Base-by-base conservation (phyloP, 345 rosid species). In the Eutrema japonicum region DNA sequence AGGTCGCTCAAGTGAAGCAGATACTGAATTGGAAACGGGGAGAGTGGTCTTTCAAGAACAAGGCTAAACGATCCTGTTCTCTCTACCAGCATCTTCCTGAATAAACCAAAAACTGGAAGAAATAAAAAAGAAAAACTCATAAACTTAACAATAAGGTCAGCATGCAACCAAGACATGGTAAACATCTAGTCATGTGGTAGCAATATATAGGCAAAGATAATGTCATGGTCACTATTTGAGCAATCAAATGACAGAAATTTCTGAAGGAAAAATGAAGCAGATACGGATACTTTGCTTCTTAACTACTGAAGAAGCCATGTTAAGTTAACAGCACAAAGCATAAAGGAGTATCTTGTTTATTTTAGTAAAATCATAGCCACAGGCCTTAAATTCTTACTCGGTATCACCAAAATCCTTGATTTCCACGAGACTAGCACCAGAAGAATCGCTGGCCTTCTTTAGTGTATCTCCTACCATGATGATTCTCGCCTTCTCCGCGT, bases 401-500 rank as follows among this genome's bases (percentile, higher is more conserved):
- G 91, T 76, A 70, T 88, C 97, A 47, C 87, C 84, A 48, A 77
- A 63, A 79, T 89, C 92, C 38, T 66, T 85, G 60, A 91, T 82
- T 65, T 82, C 86, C 36, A 75, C 53, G 76, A 88, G 82, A 49
- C 59, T 55, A 32, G 79, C 92, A 29, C 71, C 86, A 14, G 94
- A 86, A 9, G 87, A 79, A 76, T 83, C 85, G 10, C 84, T 75
- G 3, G 85, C 89, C 81, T 83, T 91, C 79, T 89, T 93, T 66
- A 91, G 76, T 8, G 92, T 70, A 60, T 93, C 98, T 47, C 98
- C 98, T 1, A 91, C 97, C 96, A 93, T 88, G 33, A 93, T 76
- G 51, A 93, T 86, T 67, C 94, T 89, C 67, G 98, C 85, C 85
- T 83, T 88, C 84, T 91, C 98, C 12, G 98, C 97, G 77, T 91